phyloP scores from a whole-genome alignment of 306 rosid genomes.

The Lathyrus aphaca region DNA sequence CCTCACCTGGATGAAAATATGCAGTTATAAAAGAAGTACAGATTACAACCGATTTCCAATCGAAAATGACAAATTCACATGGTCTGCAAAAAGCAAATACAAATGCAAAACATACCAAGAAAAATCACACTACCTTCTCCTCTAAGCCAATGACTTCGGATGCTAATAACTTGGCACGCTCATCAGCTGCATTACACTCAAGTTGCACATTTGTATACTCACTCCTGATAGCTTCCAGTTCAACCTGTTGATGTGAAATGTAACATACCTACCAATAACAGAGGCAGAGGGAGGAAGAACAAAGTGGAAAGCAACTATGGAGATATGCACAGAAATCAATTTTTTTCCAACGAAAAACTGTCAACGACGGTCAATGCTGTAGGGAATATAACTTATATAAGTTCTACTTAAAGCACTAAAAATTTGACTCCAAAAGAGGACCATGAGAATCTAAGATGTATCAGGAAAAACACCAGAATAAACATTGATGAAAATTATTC shows the following conservation, averaged over 20 bases:
- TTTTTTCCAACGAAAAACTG: slow-evolving; percentile 27
- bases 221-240: slow-evolving; percentile 74
- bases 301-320: slow-evolving; percentile 11
- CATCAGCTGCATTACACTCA: slow-evolving; percentile 96
- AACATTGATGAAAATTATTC: not conserved
- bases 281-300: slow-evolving; percentile 9
- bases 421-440: slow-evolving; percentile 2
- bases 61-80: not conserved
- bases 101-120: slow-evolving; percentile 53
- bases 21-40: slow-evolving; percentile 13
- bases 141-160: slow-evolving; percentile 96
- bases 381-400: slow-evolving; percentile 17
- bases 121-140: slow-evolving; percentile 81
- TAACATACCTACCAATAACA: slow-evolving; percentile 20
- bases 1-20: slow-evolving; percentile 14
- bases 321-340: slow-evolving; percentile 10
- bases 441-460: slow-evolving; percentile 1
- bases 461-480: slow-evolving; percentile 14
- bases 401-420: slow-evolving; percentile 18
- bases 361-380: not conserved
- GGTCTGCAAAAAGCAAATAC: slow-evolving; percentile 2
- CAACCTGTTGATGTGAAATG: slow-evolving; percentile 56
- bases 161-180: slow-evolving; percentile 92
- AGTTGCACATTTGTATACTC: slow-evolving; percentile 82
- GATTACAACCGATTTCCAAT: slow-evolving; percentile 13